Evolutionary conservation across 306 rosid species (phyloP), one percentile per base, ranked within the genome.

Genomic region (Parietaria judaica): DNA sequence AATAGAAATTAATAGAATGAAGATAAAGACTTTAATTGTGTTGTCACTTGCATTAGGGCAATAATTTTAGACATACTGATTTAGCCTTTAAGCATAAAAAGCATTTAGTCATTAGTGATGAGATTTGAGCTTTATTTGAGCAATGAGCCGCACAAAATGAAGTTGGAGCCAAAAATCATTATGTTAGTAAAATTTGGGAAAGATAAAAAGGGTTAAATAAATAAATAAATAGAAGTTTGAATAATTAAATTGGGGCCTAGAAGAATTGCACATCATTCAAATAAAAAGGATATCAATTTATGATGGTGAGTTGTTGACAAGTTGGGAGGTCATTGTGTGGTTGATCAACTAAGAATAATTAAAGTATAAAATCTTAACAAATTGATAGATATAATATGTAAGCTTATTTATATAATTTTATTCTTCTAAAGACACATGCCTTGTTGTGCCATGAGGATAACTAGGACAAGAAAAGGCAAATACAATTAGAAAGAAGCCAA

Each of bases 231-330:
- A 35, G 1, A 55, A 9, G 1, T 60, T 60, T 39, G 64, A 16
- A 60, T 43, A 37, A 35, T 47, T 63, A 46, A 36, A 53, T 35
- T 46, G 45, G 61, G 50, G 65, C 47, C 47, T 37, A 74, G 62
- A 53, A 61, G 46, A 45, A 58, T 34, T 49, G n/a, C 61, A 59
- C 47, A 44, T 66, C 63, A 78, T 66, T 57, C 53, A 49, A 49
- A 49, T n/a, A 7, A 3, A 16, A 75, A 57, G 31, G 31, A 23
- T 76, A 55, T 63, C 48, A 73, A 63, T 56, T 36, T 60, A 51
- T 57, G 59, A 64, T 56, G 57, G 41, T 55, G 72, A 69, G 61
- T 57, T 57, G 61, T 60, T 62, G 65, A 23, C 63, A 56, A 51
- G 47, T 53, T 68, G 17, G 13, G 70, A 67, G 57, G 63, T 54